These are phyloP conservation scores for Phytopythium helicoides DNA, from an alignment of 352 stramenopile genomes.

Conservation along the genomic window DNA sequence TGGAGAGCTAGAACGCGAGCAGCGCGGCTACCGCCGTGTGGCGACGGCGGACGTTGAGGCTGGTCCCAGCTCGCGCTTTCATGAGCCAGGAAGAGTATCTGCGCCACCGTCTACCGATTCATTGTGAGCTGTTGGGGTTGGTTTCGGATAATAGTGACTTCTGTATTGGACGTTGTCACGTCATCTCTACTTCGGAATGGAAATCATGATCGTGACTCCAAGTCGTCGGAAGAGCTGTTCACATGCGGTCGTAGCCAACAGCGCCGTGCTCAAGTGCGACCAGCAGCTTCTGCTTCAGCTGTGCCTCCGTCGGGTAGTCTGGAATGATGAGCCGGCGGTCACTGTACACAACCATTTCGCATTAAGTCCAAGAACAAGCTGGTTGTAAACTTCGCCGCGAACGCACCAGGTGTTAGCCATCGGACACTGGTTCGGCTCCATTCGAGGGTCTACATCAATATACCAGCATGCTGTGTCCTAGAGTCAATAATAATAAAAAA, in stretches of 20 bases:
- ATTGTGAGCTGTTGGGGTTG: slow-evolving; percentile 13
- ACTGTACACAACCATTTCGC: slow-evolving; percentile 31
- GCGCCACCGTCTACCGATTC: slow-evolving; percentile 42
- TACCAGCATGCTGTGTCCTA: slow-evolving; percentile 68
- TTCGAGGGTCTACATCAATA: slow-evolving; percentile 57
- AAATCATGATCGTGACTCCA: too few relatives aligned
- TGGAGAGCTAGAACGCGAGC: slow-evolving; percentile 7
- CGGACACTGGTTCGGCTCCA: slow-evolving; percentile 46
- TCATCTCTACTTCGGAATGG: too few relatives aligned
- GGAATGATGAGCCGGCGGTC: slow-evolving; percentile 73
- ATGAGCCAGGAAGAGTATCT: slow-evolving; percentile 50
- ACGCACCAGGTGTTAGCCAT: slow-evolving; percentile 78
- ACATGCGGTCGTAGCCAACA: slow-evolving; percentile 79
- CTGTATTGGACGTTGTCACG: background rate
- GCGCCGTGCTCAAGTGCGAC: slow-evolving; percentile 59
- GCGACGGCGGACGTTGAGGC: slow-evolving; percentile 1
- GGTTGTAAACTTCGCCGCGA: too few relatives aligned
- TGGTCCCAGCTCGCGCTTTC: slow-evolving; percentile 33
- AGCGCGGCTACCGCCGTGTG: slow-evolving; percentile 24
- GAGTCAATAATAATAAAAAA: too few relatives aligned
- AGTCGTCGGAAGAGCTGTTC: too few relatives aligned
- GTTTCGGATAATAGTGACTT: too few relatives aligned
- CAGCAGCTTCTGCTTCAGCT: slow-evolving; percentile 58
- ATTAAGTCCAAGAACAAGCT: too few relatives aligned
- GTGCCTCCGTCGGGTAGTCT: slow-evolving; percentile 47